Base-by-base conservation (phyloP, 1,139 yeast genomes). In the Candida sanyaensis region DNA sequence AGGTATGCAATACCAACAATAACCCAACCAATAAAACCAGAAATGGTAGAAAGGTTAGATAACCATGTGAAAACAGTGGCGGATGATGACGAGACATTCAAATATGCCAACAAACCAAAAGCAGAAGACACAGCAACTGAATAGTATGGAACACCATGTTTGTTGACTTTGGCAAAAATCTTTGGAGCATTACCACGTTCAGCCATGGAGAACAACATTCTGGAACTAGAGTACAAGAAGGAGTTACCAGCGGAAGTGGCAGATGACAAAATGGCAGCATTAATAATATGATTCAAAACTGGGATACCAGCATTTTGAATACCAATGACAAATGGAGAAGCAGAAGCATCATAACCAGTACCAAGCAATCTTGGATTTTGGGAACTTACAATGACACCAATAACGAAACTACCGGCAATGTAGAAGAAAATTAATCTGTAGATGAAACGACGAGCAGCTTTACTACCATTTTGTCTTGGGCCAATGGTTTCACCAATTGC, bases 171-270 rank as follows among this genome's bases (percentile, higher is more conserved):
- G 21, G 83, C 71, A 55, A 73, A 72, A 48, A 84, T 55, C 37
- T 62, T 64, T 52, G 91, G 91, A 24, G 91, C 89, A 62, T 77
- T 76, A 13, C 86, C 85, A 59, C 80, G 80, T 48, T 73, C 71
- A 6, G 90, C 78, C 54, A 86, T 68, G 38, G 87, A 84, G 61
- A 81, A 86, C 39, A 84, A 68, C 12, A 84, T 80, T 73, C 93
- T 78, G 11, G 91, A 78, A 21, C 87, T 84, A 50, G 86, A 83
- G 65, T 85, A 86, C 52, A 85, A 69, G 65, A 36, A 36, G 0
- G 91, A 84, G 66, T 86, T 86, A 44, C 87, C 84, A 8, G 92
- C 88, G 11, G 88, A 82, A 53, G 85, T 78, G 47, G 88, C 87
- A 49, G 87, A 84, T 8, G 86, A 69, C 61, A 87, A 67, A 49